phyloP scores from a whole-genome alignment of 2,329 filamentous ascomycete species.

The Emergomyces pasteurianus region DNA sequence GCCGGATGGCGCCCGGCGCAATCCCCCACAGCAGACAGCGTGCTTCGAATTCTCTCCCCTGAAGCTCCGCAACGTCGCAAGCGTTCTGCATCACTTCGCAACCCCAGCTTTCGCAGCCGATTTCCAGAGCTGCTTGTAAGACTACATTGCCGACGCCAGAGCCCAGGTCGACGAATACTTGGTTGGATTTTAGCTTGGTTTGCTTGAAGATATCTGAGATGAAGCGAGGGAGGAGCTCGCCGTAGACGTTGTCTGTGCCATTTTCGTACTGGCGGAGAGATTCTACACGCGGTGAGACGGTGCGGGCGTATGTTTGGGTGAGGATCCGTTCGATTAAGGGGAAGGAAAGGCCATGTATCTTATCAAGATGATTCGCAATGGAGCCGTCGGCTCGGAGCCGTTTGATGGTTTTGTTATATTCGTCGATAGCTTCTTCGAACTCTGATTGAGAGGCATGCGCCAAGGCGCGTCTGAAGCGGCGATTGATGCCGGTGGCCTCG shows the following conservation, averaged over 20 bases:
- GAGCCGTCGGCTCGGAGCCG: constrained; percentile 56
- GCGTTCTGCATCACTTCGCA: constrained; percentile 94
- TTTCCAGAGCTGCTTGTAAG: constrained; percentile 81
- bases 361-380: constrained; percentile 59
- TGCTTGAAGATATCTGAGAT: constrained; percentile 70
- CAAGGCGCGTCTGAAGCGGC: constrained; percentile 63
- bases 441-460: constrained; percentile 55
- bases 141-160: constrained; percentile 95
- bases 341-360: constrained; percentile 56
- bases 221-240: constrained; percentile 78
- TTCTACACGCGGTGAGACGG: constrained; percentile 80
- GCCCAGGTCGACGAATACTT: constrained; percentile 87
- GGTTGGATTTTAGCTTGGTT: constrained; percentile 64
- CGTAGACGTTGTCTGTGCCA: constrained; percentile 87
- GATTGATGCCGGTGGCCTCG: constrained; percentile 60
- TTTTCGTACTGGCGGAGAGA: constrained; percentile 74
- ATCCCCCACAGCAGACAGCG: constrained; percentile 85
- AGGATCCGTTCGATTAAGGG: constrained; percentile 70
- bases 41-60: constrained; percentile 72
- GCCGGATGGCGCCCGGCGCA: constrained; percentile 61
- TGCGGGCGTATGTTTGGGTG: constrained; percentile 79
- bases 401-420: constrained; percentile 64
- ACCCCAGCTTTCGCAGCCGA: constrained; percentile 89
- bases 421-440: constrained; percentile 59
- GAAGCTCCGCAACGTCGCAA: constrained; percentile 66